Evolutionary conservation across 1,139 yeast species (phyloP).

Genomic region (Wickerhamomyces sp.): DNA sequence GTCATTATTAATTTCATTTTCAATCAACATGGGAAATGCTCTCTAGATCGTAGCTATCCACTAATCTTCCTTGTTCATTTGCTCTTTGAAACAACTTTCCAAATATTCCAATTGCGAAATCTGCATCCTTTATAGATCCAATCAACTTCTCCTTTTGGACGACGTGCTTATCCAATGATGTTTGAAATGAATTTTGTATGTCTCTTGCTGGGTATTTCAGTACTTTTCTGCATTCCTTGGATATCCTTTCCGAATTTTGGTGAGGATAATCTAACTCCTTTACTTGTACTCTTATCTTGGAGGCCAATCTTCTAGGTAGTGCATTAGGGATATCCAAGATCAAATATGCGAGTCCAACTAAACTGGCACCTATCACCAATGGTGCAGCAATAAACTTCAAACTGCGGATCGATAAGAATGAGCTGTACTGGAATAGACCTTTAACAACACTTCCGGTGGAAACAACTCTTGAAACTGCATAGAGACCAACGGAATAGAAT

Average conservation of each 20-base stretch:
- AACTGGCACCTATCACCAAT: constrained; percentile 44
- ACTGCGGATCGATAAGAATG: constrained; percentile 29
- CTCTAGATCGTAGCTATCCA: constrained; percentile 51
- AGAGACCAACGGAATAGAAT: constrained; percentile 29
- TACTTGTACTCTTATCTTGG: constrained; percentile 60
- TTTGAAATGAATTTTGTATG: constrained; percentile 72
- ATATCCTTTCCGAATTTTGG: constrained; percentile 67
- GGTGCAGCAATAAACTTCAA: constrained; percentile 29
- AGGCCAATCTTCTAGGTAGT: constrained; percentile 75
- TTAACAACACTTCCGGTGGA: constrained; percentile 28
- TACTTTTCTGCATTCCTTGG: constrained; percentile 80
- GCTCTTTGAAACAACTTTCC: constrained; percentile 45
- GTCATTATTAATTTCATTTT: no score
- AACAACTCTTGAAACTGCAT: constrained; percentile 26
- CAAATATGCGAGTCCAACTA: constrained; percentile 60
- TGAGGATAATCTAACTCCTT: constrained; percentile 71
- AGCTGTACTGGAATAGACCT: constrained; percentile 27
- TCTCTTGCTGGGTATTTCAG: constrained; percentile 79
- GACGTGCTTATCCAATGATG: constrained; percentile 57
- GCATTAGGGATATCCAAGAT: constrained; percentile 84
- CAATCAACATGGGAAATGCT: constrained; percentile 41
- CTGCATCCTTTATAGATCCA: constrained; percentile 50
- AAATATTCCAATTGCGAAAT: constrained; percentile 57
- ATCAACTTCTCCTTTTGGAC: constrained; percentile 55
- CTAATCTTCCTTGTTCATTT: constrained; percentile 38